Percentiles rank a stretch among this genome's conserved stretches.
phyloP scores from a whole-genome alignment of 257 asterid species.

The Coffea eugenioides region DNA sequence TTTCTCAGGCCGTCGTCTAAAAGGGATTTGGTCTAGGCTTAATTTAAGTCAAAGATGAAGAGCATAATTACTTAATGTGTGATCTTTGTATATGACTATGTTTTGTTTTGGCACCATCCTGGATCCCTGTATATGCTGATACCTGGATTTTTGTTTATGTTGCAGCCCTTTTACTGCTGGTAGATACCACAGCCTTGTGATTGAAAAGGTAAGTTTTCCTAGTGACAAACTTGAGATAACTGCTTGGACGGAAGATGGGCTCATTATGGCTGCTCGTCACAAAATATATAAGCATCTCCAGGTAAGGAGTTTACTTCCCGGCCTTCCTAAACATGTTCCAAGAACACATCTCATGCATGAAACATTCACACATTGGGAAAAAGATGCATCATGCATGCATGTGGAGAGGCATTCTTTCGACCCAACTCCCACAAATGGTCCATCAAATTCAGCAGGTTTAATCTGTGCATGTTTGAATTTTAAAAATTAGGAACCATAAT shows the following conservation, averaged over 20 bases:
- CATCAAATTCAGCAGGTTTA: not conserved
- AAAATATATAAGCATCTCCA: constrained; percentile 60
- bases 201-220: constrained; percentile 82
- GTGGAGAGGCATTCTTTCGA: not conserved
- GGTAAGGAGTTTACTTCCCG: constrained; percentile 32
- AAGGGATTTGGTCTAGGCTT: not conserved
- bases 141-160: not conserved
- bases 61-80: too few relatives aligned
- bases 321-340: not conserved
- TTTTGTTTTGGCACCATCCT: not conserved
- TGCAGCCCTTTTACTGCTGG: constrained; percentile 93
- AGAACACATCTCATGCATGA: not conserved
- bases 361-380: not conserved
- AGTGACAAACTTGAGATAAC: constrained; percentile 74
- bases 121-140: not conserved
- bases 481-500: not conserved
- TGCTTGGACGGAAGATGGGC: constrained; percentile 95
- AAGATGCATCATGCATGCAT: not conserved
- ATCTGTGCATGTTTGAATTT: not conserved
- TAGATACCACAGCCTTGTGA: constrained; percentile 96
- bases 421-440: not conserved
- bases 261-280: constrained; percentile 96
- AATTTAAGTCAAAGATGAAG: not conserved
- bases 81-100: not conserved
- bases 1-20: not conserved